Evolutionary conservation across 1,284 basidiomycete species (phyloP).

Genomic region (Tilletiopsis washingtonensis): DNA sequence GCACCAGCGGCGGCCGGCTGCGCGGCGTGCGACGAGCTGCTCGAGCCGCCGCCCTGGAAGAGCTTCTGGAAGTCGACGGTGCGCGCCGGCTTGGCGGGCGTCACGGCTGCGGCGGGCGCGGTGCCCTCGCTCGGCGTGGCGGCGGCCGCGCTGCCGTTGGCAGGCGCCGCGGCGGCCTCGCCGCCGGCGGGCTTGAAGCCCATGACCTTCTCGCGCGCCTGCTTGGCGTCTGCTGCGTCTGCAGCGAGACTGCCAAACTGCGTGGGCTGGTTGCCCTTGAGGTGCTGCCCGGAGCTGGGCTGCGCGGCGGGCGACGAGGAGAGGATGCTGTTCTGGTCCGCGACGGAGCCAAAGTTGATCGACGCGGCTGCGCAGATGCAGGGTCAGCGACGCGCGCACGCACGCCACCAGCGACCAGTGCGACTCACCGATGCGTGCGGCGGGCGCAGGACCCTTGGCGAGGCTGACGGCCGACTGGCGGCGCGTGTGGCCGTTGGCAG

Average conservation of each 20-base stretch:
- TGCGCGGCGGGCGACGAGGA: slow-evolving; percentile 49
- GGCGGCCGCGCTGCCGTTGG: slow-evolving; percentile 56
- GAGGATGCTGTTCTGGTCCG: slow-evolving; percentile 47
- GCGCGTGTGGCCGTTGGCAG: slow-evolving; percentile 13
- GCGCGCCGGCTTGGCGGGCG: too few relatives aligned
- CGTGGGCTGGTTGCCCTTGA: slow-evolving; percentile 43
- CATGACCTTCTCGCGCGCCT: slow-evolving; percentile 39
- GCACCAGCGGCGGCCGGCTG: not conserved
- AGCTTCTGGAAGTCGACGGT: slow-evolving; percentile 46
- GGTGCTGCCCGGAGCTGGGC: slow-evolving; percentile 39
- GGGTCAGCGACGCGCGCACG: slow-evolving; percentile 10
- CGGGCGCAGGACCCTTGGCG: slow-evolving; percentile 25
- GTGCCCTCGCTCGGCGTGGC: slow-evolving; percentile 40
- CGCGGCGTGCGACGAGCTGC: not conserved
- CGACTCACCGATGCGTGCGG: slow-evolving; percentile 12
- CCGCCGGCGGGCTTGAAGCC: slow-evolving; percentile 29
- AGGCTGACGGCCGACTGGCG: slow-evolving; percentile 40
- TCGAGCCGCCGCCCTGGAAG: slow-evolving; percentile 34
- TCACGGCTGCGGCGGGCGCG: not conserved
- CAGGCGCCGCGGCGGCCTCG: slow-evolving; percentile 65
- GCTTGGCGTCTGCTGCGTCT: slow-evolving; percentile 30
- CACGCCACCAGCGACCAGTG: not conserved
- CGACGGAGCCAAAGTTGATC: slow-evolving; percentile 49
- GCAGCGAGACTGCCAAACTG: slow-evolving; percentile 47
- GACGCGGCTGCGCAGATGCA: slow-evolving; percentile 48